A percentile compares a stretch with the other conserved stretches of the same genome.
These are phyloP conservation scores for Flaveria brownii DNA, from an alignment of 129 eudicot genomes.

Conservation along the genomic window DNA sequence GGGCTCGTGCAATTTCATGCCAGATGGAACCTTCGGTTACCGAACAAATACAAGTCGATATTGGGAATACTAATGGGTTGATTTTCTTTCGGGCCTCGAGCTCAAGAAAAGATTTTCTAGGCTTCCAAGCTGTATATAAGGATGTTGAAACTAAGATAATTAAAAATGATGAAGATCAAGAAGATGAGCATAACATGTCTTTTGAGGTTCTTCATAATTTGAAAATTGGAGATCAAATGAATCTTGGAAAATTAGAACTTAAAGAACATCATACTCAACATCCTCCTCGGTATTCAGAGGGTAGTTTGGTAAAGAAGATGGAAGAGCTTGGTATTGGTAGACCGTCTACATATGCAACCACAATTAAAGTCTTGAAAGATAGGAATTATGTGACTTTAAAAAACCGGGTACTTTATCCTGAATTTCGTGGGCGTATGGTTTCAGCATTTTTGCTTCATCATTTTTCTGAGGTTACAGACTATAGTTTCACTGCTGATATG, in stretches of 20 bases:
- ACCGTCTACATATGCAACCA: constrained; percentile 94
- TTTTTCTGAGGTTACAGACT: constrained; percentile 87
- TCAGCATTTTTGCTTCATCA: constrained; percentile 85
- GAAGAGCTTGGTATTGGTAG: constrained; percentile 99
- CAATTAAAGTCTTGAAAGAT: constrained; percentile 79
- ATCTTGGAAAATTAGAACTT: constrained; percentile 54
- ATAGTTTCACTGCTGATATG: constrained; percentile 98
- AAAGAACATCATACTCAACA: constrained; percentile 84
- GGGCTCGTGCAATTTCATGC: constrained; percentile 89
- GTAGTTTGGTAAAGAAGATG: constrained; percentile 74
- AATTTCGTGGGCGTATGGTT: constrained; percentile 98
- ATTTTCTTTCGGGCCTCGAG: constrained; percentile 62
- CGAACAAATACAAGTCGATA: constrained; percentile 71
- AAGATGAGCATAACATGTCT: constrained; percentile 36
- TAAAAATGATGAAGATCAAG: constrained; percentile 47
- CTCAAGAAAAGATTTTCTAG: constrained; percentile 63
- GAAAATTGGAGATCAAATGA: constrained; percentile 43
- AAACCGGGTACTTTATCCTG: constrained; percentile 61
- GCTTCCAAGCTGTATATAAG: constrained; percentile 70
- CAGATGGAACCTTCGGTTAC: constrained; percentile 84
- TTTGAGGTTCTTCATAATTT: constrained; percentile 48
- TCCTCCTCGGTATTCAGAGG: constrained; percentile 87
- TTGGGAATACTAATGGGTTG: constrained; percentile 55
- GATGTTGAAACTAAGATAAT: constrained; percentile 57
- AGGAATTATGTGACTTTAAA: constrained; percentile 73